Conservation (phyloP, 2,329 filamentous ascomycete species). For the Beauveria sp. region DNA sequence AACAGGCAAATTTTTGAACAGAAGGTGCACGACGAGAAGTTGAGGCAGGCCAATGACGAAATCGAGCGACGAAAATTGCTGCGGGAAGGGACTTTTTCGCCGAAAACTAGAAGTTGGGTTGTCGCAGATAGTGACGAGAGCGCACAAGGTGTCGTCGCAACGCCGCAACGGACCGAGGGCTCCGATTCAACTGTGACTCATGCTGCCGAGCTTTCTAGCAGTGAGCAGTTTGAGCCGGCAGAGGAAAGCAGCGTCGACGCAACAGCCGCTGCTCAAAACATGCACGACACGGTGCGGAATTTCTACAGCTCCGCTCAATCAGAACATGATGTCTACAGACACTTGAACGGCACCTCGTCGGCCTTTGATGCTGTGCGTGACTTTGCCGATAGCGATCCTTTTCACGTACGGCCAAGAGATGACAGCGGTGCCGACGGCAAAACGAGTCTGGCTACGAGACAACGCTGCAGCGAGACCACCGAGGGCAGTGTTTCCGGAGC, state of each 20-base stretch:
- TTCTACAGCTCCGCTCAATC: constrained; percentile 16
- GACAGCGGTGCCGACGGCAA: constrained; percentile 29
- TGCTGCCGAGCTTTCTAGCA: not conserved
- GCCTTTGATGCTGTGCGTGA: constrained; percentile 40
- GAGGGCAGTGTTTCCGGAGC: constrained; percentile 50
- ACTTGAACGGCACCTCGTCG: constrained; percentile 31
- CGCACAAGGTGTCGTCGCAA: not conserved
- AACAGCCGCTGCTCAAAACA: not conserved
- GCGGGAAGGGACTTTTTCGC: constrained; percentile 36
- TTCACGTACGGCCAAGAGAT: constrained; percentile 27
- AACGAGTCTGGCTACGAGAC: constrained; percentile 37
- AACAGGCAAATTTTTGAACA: constrained; percentile 71
- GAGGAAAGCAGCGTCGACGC: not conserved
- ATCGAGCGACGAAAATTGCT: constrained; percentile 28
- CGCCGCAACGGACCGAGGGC: constrained; percentile 4
- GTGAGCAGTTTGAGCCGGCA: not conserved
- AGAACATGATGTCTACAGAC: constrained; percentile 27
- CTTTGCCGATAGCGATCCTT: constrained; percentile 43
- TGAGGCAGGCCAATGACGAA: constrained; percentile 32
- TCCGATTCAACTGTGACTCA: constrained; percentile 7
- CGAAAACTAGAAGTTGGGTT: constrained; percentile 36
- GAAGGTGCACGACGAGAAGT: constrained; percentile 57
- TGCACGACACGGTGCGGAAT: not conserved
- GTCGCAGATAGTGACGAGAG: constrained; percentile 17
- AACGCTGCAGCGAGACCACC: constrained; percentile 54